Evolutionary conservation across 2,329 filamentous ascomycete genomes (phyloP), one percentile per base, ranked within the genome.

Genomic region (Huntiella bhutanensis): DNA sequence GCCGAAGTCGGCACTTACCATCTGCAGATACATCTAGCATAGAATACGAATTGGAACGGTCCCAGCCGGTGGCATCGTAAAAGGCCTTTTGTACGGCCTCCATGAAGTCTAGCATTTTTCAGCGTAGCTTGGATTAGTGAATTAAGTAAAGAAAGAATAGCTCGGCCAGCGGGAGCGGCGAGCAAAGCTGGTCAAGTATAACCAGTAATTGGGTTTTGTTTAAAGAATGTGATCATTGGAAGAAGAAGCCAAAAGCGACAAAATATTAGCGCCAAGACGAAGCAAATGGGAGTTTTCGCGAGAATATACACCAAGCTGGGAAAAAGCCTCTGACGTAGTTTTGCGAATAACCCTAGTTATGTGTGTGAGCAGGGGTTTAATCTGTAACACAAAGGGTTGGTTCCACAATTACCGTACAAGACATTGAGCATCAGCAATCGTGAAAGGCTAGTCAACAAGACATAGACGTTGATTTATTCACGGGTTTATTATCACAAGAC

Each of bases 81-180:
- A 94, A 95, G 57, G 84, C 82, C 64, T 81, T 74, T 64, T 93
- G 85, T 67, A 95, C 80, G 68, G 92, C 88, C 65, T 93, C 86
- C 84, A 95, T 93, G 68, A 94, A 95, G 65, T 87, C 81, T 66
- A 91, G 78, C 87, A 95, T 95, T 46, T 49, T 49, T 32, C 34
- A 33, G 33, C 13, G 40, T 33, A 42, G 35, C 41, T 33, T 38
- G 45, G 65, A 44, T 32, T 32, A 33, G 7, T 28, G 8, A 28
- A 28, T 28, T 28, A 28, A 28, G 22, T 28, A 28, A 28, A 3
- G 22, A 28, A 28, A 28, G 22, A 28, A 10, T 28, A 28, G 22
- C 22, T 28, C 22, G 8, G 22, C 22, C 22, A 28, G 22, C 22
- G 22, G 22, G 22, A 6, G 22, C 6, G 22, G 22, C 22, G 22